phyloP scores from a whole-genome alignment of 129 eudicot genomes.

The Logfia minima region DNA sequence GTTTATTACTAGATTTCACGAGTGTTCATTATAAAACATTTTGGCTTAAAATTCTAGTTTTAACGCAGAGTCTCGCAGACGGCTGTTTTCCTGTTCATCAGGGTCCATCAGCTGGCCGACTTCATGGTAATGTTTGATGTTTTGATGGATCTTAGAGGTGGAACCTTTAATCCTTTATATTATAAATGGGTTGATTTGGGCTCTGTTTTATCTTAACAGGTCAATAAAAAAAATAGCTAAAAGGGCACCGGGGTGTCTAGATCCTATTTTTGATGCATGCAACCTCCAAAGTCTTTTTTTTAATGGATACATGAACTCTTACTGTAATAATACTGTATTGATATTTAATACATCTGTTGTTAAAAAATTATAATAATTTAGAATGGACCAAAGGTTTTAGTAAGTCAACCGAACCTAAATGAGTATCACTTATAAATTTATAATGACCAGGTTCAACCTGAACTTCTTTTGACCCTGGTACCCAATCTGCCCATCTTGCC shows the following conservation, averaged over 20 bases:
- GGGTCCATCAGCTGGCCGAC: slow-evolving; percentile 80
- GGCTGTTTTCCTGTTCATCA: slow-evolving; percentile 79
- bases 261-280: background rate
- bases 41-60: slow-evolving; percentile 23
- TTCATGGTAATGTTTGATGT: slow-evolving; percentile 61
- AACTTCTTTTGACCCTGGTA: background rate
- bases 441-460: background rate
- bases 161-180: background rate
- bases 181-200: background rate
- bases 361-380: background rate
- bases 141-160: background rate
- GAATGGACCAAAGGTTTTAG: background rate
- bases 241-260: background rate
- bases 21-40: background rate
- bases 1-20: slow-evolving; percentile 24
- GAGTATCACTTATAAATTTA: background rate
- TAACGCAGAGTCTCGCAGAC: slow-evolving; percentile 73
- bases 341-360: background rate
- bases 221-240: background rate
- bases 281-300: slow-evolving; percentile 9
- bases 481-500: background rate
- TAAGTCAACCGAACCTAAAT: background rate
- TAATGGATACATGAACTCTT: background rate
- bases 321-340: background rate
- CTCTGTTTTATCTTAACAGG: background rate